A percentile compares a stretch with the other conserved stretches of the same genome.
phyloP scores from a whole-genome alignment of 306 rosid genomes.

The Prunus mira region DNA sequence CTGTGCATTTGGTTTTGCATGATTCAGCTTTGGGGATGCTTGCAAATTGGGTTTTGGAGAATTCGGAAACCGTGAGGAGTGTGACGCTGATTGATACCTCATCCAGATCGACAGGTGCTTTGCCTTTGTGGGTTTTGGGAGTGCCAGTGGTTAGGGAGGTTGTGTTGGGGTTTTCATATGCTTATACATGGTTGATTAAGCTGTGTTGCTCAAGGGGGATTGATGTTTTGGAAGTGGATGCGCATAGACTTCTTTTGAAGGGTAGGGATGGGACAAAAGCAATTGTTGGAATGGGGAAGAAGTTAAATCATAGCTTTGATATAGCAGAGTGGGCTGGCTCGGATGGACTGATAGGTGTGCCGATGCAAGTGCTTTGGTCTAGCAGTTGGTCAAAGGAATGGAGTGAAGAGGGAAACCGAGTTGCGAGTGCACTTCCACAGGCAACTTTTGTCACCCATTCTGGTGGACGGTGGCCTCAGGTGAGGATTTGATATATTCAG shows the following conservation, averaged over 20 bases:
- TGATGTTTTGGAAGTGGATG: conserved; percentile 47
- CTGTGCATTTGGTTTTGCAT: conserved; percentile 85
- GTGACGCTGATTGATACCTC: conserved; percentile 73
- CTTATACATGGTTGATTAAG: conserved; percentile 45
- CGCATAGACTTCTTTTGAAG: conserved; percentile 70
- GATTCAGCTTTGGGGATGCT: conserved; percentile 70
- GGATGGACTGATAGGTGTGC: conserved; percentile 61
- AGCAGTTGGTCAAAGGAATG: conserved; percentile 75
- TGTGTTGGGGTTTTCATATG: conserved; percentile 53
- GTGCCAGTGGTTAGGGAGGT: conserved; percentile 66
- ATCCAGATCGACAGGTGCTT: conserved; percentile 41
- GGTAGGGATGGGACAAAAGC: conserved; percentile 61
- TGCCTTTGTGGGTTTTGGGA: conserved; percentile 63
- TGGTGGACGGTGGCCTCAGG: conserved; percentile 95
- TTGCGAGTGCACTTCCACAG: conserved; percentile 61
- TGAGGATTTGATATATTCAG: conserved; percentile 28
- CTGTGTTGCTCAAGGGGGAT: conserved; percentile 59
- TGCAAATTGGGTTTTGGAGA: conserved; percentile 74
- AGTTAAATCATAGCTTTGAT: conserved; percentile 77
- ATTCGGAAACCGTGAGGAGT: conserved; percentile 55
- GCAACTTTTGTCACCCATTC: conserved; percentile 65
- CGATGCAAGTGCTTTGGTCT: conserved; percentile 85
- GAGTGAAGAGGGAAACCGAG: conserved; percentile 69
- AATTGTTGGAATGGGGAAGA: conserved; percentile 68
- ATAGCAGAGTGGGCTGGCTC: conserved; percentile 78